phyloP scores from a whole-genome alignment of 2,329 filamentous ascomycete species.

The Emergomyces orientalis region DNA sequence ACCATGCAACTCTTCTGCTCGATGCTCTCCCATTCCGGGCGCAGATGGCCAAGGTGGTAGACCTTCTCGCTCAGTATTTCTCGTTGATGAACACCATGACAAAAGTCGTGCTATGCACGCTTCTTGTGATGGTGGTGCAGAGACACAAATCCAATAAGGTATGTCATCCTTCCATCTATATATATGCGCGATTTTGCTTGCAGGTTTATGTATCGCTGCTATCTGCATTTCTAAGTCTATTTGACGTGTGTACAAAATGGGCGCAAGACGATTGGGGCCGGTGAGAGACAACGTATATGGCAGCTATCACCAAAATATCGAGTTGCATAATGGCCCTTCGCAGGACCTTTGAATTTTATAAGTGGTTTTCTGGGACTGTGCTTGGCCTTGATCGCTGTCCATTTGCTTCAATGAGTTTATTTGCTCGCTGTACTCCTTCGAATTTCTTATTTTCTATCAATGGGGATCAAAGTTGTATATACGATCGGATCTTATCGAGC shows the following conservation, averaged over 20 bases:
- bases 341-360: background rate
- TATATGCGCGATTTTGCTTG: background rate
- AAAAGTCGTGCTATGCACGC: background rate
- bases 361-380: background rate
- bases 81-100: slow-evolving; percentile 3
- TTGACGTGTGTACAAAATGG: background rate
- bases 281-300: background rate
- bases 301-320: background rate
- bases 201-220: background rate
- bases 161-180: background rate
- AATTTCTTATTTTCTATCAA: too few species aligned
- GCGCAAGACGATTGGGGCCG: background rate
- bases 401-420: background rate
- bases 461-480: background rate
- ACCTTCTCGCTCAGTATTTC: background rate
- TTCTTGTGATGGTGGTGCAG: slow-evolving; percentile 1
- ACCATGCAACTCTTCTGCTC: background rate
- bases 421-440: background rate
- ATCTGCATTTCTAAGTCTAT: background rate
- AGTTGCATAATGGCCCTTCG: background rate
- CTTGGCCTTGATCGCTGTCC: background rate
- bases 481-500: background rate
- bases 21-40: background rate
- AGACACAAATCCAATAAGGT: background rate
- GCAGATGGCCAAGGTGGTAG: background rate